Conservation (phyloP, 306 rosid genomes). For the Cicer chorassanicum region DNA sequence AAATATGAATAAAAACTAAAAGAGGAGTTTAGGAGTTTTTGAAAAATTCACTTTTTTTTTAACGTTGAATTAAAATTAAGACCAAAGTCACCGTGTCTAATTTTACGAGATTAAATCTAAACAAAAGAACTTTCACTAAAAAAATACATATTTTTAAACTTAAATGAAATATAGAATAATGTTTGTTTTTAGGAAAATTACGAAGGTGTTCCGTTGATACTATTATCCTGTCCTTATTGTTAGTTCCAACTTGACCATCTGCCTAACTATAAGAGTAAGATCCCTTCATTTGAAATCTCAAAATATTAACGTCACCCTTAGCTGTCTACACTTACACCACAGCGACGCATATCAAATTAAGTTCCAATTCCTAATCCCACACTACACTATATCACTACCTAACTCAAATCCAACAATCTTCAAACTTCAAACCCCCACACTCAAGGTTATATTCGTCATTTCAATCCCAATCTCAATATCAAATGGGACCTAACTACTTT, state of each 20-base stretch:
- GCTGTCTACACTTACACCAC: slow-evolving; percentile 36
- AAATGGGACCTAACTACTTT: slow-evolving; percentile 22
- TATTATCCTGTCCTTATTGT: neutral
- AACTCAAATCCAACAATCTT: neutral
- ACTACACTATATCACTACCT: neutral
- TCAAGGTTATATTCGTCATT: slow-evolving; percentile 41
- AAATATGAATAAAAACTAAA: no score
- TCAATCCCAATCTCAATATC: neutral
- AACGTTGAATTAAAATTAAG: no score
- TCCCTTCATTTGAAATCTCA: slow-evolving; percentile 5
- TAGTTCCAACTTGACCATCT: neutral
- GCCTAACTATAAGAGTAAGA: neutral
- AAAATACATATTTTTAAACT: no score
- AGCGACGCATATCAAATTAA: slow-evolving; percentile 12
- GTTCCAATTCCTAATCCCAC: slow-evolving; percentile 40
- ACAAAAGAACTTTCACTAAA: no score
- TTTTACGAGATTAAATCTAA: no score
- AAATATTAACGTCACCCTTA: slow-evolving; percentile 3
- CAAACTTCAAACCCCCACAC: slow-evolving; percentile 18
- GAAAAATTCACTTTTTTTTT: no score
- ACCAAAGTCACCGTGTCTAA: no score
- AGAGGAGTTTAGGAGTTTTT: no score
- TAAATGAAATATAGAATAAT: no score
- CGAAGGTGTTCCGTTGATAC: neutral
- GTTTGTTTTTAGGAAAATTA: no score